A percentile compares a stretch with the other conserved stretches of the same genome.
Conservation (phyloP, 225 moss, liverwort and hornwort genomes). For the Bryoerythrophyllum caledonicum region DNA sequence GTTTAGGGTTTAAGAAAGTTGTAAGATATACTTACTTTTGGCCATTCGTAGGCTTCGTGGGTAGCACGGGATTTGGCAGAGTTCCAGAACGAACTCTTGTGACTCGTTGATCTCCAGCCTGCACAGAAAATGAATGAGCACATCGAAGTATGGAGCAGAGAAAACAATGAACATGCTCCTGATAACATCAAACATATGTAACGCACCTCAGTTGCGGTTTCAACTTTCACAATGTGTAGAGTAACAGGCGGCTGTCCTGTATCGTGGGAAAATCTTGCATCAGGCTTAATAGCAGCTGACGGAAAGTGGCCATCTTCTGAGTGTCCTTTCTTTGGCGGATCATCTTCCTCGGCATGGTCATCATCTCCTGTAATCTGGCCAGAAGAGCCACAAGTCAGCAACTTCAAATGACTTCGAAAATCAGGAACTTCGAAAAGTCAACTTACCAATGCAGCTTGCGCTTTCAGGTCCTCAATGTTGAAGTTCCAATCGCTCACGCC, state of each 20-base stretch:
- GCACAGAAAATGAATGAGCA: neutral
- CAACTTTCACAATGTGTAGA: slow-evolving; percentile 44
- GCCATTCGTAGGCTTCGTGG: slow-evolving; percentile 40
- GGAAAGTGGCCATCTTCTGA: slow-evolving; percentile 32
- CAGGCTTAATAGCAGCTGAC: slow-evolving; percentile 3
- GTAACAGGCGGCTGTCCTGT: slow-evolving; percentile 37
- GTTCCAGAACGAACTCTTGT: slow-evolving; percentile 60
- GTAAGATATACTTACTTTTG: slow-evolving; percentile 45
- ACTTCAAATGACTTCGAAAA: neutral
- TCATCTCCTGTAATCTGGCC: slow-evolving; percentile 63
- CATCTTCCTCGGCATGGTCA: slow-evolving; percentile 43
- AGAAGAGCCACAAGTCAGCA: slow-evolving; percentile 5
- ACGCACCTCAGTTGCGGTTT: slow-evolving; percentile 47
- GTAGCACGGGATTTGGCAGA: slow-evolving; percentile 35
- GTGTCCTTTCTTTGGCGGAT: slow-evolving; percentile 40
- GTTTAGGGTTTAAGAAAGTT: neutral
- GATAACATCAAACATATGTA: neutral
- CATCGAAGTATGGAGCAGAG: neutral
- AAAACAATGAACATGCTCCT: neutral
- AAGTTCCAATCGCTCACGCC: slow-evolving; percentile 99
- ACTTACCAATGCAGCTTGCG: slow-evolving; percentile 68
- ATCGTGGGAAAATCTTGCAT: slow-evolving; percentile 24
- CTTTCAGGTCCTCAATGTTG: slow-evolving; percentile 89
- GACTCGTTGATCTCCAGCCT: slow-evolving; percentile 52
- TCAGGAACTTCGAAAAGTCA: neutral